Evolutionary conservation across 108 stramenopile genomes (phyloP), one percentile per base, ranked within the genome.

Genomic region (Thalassiosira profunda): DNA sequence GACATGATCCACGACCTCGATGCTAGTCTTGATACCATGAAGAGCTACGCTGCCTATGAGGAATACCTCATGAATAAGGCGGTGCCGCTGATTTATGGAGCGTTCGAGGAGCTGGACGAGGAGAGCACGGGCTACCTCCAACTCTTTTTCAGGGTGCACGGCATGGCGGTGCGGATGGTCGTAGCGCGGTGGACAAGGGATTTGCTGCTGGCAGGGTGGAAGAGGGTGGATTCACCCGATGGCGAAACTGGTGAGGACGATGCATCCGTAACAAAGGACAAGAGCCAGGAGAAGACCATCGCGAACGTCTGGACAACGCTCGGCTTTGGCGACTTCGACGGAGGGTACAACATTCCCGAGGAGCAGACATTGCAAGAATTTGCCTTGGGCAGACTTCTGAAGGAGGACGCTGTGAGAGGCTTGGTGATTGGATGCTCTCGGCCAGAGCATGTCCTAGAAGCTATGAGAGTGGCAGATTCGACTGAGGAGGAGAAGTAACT

Each of bases 1-100:
- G 80, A 82, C 45, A 87, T 95, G 88, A 75, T 95, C 43, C 90
- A 92, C 59, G 90, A 91, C 72, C 61, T 92, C 61, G 94, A 95
- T 63, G 74, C 59, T 5, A 81, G 67, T 28, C 65, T 95, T 41
- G 88, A 86, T 12, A 49, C 21, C 2, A 65, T 73, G 52, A 71
- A 82, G 46, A 83, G 80, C 29, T 88, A 89, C 69, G 85, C 76
- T 0, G 88, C 87, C 5, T 89, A 93, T 56, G 90, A 95, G 63
- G 82, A 91, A 30, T 85, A 89, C 47, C 58, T 95, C 31, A 76
- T 84, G 42, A 76, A 78, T 21, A 74, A 84, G 14, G 84, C 92
- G 21, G 87, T 95, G 56, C 94, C 91, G 9, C 44, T 91, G 42
- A 84, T 95, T 10, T 82, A 91, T 54, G 91, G 88, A 53, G 86